Conservation (phyloP, 305 asterid genomes). For the Solanum hybrid region DNA sequence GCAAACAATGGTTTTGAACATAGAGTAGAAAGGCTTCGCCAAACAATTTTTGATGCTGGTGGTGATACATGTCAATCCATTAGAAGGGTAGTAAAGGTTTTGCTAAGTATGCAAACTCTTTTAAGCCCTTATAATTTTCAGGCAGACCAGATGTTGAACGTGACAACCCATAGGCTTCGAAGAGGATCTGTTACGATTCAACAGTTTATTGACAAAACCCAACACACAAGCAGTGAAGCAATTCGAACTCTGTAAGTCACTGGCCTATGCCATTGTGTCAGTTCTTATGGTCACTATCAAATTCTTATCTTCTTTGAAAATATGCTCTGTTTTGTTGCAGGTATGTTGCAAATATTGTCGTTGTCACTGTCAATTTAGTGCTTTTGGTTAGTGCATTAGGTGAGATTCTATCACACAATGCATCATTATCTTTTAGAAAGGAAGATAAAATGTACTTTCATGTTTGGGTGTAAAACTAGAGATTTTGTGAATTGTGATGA, state of each 20-base stretch:
- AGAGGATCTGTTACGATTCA: slow-evolving; percentile 25
- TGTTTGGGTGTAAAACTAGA: background rate
- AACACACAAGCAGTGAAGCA: slow-evolving; percentile 24
- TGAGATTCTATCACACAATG: slow-evolving; percentile 16
- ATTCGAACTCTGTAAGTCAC: background rate
- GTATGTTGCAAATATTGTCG: slow-evolving; percentile 31
- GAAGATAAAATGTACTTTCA: background rate
- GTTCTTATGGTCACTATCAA: background rate
- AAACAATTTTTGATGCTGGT: slow-evolving; percentile 30
- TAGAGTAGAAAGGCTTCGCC: slow-evolving; percentile 30
- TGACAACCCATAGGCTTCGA: slow-evolving; percentile 24
- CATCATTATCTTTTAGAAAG: background rate
- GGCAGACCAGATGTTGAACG: slow-evolving; percentile 26
- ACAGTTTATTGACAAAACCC: slow-evolving; percentile 17
- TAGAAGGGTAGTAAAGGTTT: slow-evolving; percentile 22
- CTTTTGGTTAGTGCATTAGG: slow-evolving; percentile 37
- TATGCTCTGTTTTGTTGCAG: slow-evolving; percentile 11
- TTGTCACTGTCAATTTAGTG: slow-evolving; percentile 26
- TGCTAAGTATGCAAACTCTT: slow-evolving; percentile 28
- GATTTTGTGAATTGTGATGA: background rate
- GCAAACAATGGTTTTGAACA: slow-evolving; percentile 22
- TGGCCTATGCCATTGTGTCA: background rate
- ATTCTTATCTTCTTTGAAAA: background rate
- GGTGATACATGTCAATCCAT: slow-evolving; percentile 23
- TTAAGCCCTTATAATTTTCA: slow-evolving; percentile 29